A percentile compares a stretch with the other conserved stretches of the same genome.
Conservation (phyloP, 2,329 filamentous ascomycete genomes). For the Xylariaceae sp. region DNA sequence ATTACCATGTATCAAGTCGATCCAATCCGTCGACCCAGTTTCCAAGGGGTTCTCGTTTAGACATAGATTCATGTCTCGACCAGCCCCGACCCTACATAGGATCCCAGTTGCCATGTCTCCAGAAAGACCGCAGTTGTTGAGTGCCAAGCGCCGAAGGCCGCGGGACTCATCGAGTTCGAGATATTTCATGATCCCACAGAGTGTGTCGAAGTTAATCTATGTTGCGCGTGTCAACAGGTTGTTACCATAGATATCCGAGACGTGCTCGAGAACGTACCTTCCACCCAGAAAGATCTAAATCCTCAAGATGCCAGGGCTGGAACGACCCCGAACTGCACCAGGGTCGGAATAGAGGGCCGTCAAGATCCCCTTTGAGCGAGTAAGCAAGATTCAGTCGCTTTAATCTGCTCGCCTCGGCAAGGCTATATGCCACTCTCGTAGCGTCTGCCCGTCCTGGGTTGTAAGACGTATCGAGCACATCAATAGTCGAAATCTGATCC, state of each 20-base stretch:
- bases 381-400: constrained; percentile 43
- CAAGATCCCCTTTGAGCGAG: constrained; percentile 38
- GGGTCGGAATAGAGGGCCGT: constrained; percentile 37
- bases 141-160: constrained; percentile 34
- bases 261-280: constrained; percentile 30
- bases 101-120: constrained; percentile 42
- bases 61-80: constrained; percentile 39
- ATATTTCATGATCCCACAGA: constrained; percentile 39
- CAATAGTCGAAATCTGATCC: constrained; percentile 36
- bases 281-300: constrained; percentile 47
- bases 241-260: background rate
- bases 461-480: constrained; percentile 43
- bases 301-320: constrained; percentile 38
- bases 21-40: constrained; percentile 42
- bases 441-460: constrained; percentile 45
- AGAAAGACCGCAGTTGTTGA: constrained; percentile 46
- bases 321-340: constrained; percentile 30
- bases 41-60: constrained; percentile 48
- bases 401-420: constrained; percentile 36
- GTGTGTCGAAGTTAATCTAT: constrained; percentile 42
- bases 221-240: no score
- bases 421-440: constrained; percentile 35
- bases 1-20: constrained; percentile 37
- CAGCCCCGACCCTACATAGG: constrained; percentile 42
- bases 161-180: constrained; percentile 32